Conservation (phyloP, 208 protist genomes). For the Leishmania tarentolae region DNA sequence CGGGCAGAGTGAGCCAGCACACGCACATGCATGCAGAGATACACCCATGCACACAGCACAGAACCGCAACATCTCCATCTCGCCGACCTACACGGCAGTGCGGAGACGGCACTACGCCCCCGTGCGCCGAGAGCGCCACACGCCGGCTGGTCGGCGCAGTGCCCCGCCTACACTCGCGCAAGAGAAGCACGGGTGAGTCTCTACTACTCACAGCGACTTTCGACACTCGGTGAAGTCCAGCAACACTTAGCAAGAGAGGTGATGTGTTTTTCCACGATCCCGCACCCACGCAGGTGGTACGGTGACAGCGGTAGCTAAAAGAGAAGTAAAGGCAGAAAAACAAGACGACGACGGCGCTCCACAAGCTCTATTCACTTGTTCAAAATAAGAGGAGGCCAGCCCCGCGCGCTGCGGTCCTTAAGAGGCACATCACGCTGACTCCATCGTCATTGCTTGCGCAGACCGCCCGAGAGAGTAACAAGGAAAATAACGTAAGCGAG, state of each 20-base stretch:
- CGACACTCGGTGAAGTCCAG: not conserved
- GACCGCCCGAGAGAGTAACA: not conserved
- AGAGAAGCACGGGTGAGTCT: not conserved
- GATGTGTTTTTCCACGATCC: not conserved
- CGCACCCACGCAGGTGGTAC: not conserved
- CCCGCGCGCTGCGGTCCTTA: not conserved
- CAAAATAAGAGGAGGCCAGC: not conserved
- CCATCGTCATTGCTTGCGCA: not conserved
- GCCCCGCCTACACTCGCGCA: not conserved
- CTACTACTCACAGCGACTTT: not conserved
- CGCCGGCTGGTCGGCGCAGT: not conserved
- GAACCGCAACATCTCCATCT: not conserved
- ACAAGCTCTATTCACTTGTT: not conserved
- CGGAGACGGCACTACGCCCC: not conserved
- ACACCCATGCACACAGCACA: not conserved
- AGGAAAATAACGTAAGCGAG: not conserved
- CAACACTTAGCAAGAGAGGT: not conserved
- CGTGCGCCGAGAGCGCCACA: not conserved
- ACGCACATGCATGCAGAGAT: conserved; percentile 8
- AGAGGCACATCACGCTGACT: not conserved
- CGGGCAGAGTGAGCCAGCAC: not conserved
- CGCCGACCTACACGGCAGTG: not conserved
- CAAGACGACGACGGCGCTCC: not conserved
- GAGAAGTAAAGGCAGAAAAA: not conserved
- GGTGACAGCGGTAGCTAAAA: not conserved